Evolutionary conservation across 116 monocot genomes (phyloP).

Genomic region (Thalassia testudinum): DNA sequence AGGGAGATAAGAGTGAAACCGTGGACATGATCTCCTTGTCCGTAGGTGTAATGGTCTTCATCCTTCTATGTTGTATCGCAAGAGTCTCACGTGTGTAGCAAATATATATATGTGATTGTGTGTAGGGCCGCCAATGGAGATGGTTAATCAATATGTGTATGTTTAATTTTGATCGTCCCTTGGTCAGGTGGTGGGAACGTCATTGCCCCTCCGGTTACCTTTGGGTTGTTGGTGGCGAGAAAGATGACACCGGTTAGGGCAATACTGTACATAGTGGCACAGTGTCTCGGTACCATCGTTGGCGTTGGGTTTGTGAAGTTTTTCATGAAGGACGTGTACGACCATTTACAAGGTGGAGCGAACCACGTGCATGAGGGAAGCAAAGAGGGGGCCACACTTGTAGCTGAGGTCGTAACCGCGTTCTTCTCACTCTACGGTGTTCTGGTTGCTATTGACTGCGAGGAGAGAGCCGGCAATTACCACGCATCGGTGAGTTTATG

Average conservation of each 20-base stretch:
- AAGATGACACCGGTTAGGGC: constrained; percentile 28
- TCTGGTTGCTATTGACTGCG: constrained; percentile 58
- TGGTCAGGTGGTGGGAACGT: too few species aligned
- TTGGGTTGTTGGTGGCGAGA: constrained; percentile 27
- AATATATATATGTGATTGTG: too few species aligned
- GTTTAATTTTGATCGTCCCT: too few species aligned
- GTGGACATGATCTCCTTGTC: too few species aligned
- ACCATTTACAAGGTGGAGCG: constrained; percentile 27
- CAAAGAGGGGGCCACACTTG: constrained; percentile 36
- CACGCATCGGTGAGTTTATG: constrained; percentile 35
- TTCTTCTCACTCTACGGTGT: constrained; percentile 66
- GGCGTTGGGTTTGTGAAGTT: constrained; percentile 35
- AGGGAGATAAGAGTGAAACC: too few species aligned
- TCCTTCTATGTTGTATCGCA: too few species aligned
- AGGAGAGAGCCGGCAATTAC: constrained; percentile 44
- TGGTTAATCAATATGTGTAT: too few species aligned
- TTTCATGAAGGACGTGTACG: constrained; percentile 20
- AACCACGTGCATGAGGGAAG: constrained; percentile 23
- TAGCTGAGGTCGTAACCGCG: constrained; percentile 66
- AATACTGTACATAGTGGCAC: constrained; percentile 31
- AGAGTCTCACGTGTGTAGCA: too few species aligned
- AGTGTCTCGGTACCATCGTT: constrained; percentile 39
- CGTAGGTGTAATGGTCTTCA: too few species aligned
- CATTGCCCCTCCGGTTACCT: constrained; percentile 22
- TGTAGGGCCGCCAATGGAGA: too few species aligned